Conservation (phyloP, 2,329 filamentous ascomycete genomes). For the Talaromyces sp. region DNA sequence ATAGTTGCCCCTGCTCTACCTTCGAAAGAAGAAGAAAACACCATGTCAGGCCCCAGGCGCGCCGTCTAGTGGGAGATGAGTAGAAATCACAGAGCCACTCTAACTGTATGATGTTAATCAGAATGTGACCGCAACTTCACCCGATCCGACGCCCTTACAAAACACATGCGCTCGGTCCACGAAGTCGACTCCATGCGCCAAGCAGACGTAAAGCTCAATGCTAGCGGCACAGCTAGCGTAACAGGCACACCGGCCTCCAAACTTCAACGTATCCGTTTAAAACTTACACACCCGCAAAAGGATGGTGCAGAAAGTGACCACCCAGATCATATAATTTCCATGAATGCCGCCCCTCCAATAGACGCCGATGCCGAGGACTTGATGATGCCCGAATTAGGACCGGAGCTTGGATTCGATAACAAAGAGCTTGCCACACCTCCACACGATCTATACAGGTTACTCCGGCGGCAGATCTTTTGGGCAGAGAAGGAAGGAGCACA, state of each 20-base stretch:
- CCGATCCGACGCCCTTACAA: conserved; percentile 89
- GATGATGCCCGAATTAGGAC: conserved; percentile 41
- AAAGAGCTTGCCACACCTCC: conserved; percentile 47
- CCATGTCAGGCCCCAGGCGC: no score
- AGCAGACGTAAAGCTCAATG: conserved; percentile 49
- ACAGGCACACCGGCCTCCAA: conserved; percentile 34
- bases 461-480: conserved; percentile 53
- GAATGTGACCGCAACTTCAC: conserved; percentile 98
- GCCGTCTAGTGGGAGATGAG: no score
- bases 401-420: conserved; percentile 47
- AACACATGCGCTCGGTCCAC: conserved; percentile 98
- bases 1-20: no score
- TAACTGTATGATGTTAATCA: conserved; percentile 38
- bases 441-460: conserved; percentile 47
- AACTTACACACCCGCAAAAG: conserved; percentile 40
- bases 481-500: conserved; percentile 46
- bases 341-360: conserved; percentile 27
- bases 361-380: conserved; percentile 37
- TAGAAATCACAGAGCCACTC: neutral
- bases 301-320: conserved; percentile 30
- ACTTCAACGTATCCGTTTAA: conserved; percentile 46
- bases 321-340: conserved; percentile 17
- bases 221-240: conserved; percentile 30
- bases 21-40: no score
- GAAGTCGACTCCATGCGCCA: conserved; percentile 92